Evolutionary conservation across 1,139 yeast species (phyloP), one percentile per base, ranked within the genome.

Genomic region (Candida gigantensis): DNA sequence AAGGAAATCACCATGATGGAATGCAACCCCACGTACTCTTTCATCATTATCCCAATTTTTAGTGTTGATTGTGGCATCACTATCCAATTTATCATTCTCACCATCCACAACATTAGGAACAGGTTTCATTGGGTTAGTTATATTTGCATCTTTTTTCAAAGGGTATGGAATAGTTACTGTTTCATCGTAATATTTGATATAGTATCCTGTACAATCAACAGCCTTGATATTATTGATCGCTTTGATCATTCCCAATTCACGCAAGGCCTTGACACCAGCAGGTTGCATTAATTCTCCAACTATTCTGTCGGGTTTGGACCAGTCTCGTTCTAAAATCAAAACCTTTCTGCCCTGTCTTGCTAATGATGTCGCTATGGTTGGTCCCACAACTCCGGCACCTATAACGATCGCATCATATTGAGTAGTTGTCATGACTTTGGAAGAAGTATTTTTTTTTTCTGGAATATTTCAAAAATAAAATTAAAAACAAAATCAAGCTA

Each of bases 221-320:
- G 97, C 97, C 33, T 82, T 92, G 40, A 92, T 92, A 42, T 78
- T 78, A 51, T 88, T 87, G 29, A 92, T 65, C 2, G 95, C 82
- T 45, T 79, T 77, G 18, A 76, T 75, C 85, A 92, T 79, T 4
- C 97, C 97, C 23, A 92, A 68, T 47, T 85, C 82, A 47, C 74
- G 70, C 42, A 92, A 69, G 1, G 96, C 94, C 55, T 84, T 78
- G 24, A 90, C 68, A 10, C 98, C 98, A 18, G 89, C 92, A 4
- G 99, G 99, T 60, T 92, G 99, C 74, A 92, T 74, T 52, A 92
- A 73, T 60, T 92, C 99, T 28, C 99, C 99, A 26, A 92, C 98
- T 41, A 92, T 92, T 50, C 98, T 76, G 60, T 92, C 97, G 1
- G 98, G 98, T 58, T 80, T 85, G 17, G 78, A 61, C 85, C 96